Percentiles rank a stretch among this genome's conserved stretches.
Conservation (phyloP, 1,139 yeast genomes). For the Pichia terricola region DNA sequence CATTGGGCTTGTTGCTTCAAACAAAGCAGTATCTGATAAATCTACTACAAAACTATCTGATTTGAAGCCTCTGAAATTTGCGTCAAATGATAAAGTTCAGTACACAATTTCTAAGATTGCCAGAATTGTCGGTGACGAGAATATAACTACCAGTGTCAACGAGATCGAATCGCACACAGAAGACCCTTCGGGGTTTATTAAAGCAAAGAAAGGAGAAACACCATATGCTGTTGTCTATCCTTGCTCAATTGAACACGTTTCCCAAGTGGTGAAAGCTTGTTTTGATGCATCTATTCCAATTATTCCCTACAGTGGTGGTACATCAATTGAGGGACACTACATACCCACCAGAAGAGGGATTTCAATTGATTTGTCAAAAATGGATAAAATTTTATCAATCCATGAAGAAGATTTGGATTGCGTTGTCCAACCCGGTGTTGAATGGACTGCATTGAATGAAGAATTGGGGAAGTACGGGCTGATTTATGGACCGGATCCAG, state of each 20-base stretch:
- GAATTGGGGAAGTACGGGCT: constrained; percentile 39
- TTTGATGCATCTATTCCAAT: constrained; percentile 58
- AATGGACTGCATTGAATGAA: constrained; percentile 66
- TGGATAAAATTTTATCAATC: constrained; percentile 48
- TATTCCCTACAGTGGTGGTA: constrained; percentile 79
- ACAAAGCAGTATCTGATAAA: neutral
- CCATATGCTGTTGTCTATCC: constrained; percentile 56
- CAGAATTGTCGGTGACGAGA: constrained; percentile 30
- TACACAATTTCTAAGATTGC: constrained; percentile 37
- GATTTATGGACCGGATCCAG: constrained; percentile 72
- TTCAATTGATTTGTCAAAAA: constrained; percentile 45
- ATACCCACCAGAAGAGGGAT: constrained; percentile 67
- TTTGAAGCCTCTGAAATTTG: constrained; percentile 33
- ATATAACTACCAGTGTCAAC: constrained; percentile 17
- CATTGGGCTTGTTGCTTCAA: constrained; percentile 4
- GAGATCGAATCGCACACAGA: constrained; percentile 18
- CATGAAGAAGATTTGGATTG: constrained; percentile 60
- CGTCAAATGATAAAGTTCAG: constrained; percentile 30
- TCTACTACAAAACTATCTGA: constrained; percentile 11
- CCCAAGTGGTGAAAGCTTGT: constrained; percentile 54
- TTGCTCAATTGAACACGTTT: constrained; percentile 56
- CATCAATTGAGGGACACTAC: constrained; percentile 83
- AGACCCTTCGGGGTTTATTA: constrained; percentile 55
- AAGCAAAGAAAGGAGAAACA: constrained; percentile 41
- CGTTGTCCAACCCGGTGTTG: constrained; percentile 68